A percentile compares a stretch with the other conserved stretches of the same genome.
Evolutionary conservation across 208 protist species (phyloP).

Genomic region (Leishmania amazonensis): DNA sequence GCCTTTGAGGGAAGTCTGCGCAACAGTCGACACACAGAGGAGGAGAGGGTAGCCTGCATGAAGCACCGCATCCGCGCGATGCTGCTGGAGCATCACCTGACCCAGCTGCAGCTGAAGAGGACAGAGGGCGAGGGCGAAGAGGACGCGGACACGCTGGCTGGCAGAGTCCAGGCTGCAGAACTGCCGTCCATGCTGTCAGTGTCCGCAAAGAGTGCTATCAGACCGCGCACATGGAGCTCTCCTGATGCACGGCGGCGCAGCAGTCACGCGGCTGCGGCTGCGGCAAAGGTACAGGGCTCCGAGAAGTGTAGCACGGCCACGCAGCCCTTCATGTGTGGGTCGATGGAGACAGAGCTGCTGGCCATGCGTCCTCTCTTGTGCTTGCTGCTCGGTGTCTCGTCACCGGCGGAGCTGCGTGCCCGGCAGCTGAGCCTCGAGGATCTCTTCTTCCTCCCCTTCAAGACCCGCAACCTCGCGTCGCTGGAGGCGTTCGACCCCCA

Average conservation of each 20-base stretch:
- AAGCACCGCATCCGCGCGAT: slow-evolving; percentile 44
- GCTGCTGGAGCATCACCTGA: slow-evolving; percentile 42
- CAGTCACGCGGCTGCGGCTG: background rate
- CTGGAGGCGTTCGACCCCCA: slow-evolving; percentile 51
- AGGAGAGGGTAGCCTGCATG: slow-evolving; percentile 32
- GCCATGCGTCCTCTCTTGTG: slow-evolving; percentile 47
- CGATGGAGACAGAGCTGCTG: slow-evolving; percentile 27
- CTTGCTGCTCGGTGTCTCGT: slow-evolving; percentile 39
- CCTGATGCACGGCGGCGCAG: background rate
- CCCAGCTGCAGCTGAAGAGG: slow-evolving; percentile 18
- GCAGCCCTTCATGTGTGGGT: background rate
- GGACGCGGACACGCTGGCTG: background rate
- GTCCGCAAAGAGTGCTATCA: background rate
- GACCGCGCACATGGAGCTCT: no score
- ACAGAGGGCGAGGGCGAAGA: slow-evolving; percentile 4
- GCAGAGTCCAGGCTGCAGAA: background rate
- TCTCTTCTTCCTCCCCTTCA: slow-evolving; percentile 66
- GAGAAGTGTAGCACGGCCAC: background rate
- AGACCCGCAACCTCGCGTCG: slow-evolving; percentile 52
- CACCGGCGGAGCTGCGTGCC: slow-evolving; percentile 20
- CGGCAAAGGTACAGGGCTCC: background rate
- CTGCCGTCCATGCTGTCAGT: background rate
- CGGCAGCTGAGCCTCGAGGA: slow-evolving; percentile 61
- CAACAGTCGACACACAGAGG: slow-evolving; percentile 14
- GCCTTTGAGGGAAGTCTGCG: slow-evolving; percentile 29